Conservation (phyloP, 805 yeast genomes). For the Dipodascus albidus region DNA sequence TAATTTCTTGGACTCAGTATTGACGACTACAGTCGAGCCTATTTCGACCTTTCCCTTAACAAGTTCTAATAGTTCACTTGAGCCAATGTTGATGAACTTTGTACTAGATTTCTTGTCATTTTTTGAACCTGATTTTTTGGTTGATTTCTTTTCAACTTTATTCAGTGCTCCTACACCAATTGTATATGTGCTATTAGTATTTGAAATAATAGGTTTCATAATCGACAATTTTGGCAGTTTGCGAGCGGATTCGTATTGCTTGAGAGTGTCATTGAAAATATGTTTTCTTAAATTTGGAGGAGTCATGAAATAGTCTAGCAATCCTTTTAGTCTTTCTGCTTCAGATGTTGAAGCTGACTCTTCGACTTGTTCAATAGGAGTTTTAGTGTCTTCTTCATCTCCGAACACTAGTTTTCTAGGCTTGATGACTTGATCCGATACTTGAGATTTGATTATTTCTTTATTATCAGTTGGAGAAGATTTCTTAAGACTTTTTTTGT, state of each 20-base stretch:
- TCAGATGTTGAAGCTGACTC: not conserved
- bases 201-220: conserved; percentile 68
- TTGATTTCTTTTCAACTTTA: conserved; percentile 26
- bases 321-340: conserved; percentile 37
- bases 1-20: conserved; percentile 44
- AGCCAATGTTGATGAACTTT: conserved; percentile 69
- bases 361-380: not conserved
- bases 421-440: conserved; percentile 9
- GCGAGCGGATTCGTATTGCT: conserved; percentile 38
- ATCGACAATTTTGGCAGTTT: conserved; percentile 59
- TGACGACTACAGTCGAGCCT: conserved; percentile 74
- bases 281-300: conserved; percentile 69
- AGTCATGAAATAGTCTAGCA: conserved; percentile 72
- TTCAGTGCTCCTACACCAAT: conserved; percentile 51
- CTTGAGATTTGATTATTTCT: conserved; percentile 11
- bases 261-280: conserved; percentile 40
- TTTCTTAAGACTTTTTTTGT: not conserved
- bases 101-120: conserved; percentile 50
- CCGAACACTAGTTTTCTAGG: not conserved
- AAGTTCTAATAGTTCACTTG: conserved; percentile 46
- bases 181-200: conserved; percentile 31
- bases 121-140: conserved; percentile 41
- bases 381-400: not conserved
- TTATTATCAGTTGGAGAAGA: conserved; percentile 1
- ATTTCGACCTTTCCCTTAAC: conserved; percentile 53